Percentiles rank a stretch among this genome's conserved stretches.
Conservation (phyloP, 192 early-diverging fungal genomes). For the Dissophora ornata region DNA sequence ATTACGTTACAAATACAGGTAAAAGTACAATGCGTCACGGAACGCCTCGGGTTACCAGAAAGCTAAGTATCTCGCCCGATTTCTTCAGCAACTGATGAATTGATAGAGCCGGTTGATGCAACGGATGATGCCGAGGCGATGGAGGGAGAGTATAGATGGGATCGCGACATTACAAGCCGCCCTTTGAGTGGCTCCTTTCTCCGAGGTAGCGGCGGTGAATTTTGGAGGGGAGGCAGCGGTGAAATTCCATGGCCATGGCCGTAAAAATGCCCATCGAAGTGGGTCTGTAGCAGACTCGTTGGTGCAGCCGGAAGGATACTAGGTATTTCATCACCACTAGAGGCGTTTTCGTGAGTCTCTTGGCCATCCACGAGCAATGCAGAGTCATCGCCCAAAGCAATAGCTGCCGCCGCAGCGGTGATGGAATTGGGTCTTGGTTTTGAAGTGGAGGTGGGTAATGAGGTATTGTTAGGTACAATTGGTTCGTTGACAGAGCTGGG, state of each 20-base stretch:
- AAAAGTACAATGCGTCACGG: not conserved
- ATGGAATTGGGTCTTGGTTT: slow-evolving; percentile 21
- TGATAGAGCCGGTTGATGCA: not conserved
- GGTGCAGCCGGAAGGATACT: not conserved
- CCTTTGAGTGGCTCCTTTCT: slow-evolving; percentile 16
- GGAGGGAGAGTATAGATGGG: slow-evolving; percentile 23
- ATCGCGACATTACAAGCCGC: slow-evolving; percentile 34
- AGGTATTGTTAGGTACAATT: not conserved
- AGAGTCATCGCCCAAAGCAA: not conserved
- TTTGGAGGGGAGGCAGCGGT: not conserved
- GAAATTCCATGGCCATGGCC: slow-evolving; percentile 9
- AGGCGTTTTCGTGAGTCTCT: not conserved
- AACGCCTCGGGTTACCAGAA: no score
- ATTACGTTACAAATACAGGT: slow-evolving; percentile 13
- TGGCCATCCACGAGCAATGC: not conserved
- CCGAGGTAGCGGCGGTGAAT: not conserved
- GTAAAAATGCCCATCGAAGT: slow-evolving; percentile 23
- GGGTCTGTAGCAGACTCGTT: not conserved
- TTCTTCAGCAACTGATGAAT: not conserved
- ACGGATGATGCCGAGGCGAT: not conserved
- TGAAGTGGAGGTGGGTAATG: not conserved
- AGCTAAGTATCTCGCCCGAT: no score
- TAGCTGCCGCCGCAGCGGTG: slow-evolving; percentile 13
- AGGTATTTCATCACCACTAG: not conserved
- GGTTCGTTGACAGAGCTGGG: not conserved